phyloP scores from a whole-genome alignment of 2,329 filamentous ascomycete species.

The Aspergillus sp. region DNA sequence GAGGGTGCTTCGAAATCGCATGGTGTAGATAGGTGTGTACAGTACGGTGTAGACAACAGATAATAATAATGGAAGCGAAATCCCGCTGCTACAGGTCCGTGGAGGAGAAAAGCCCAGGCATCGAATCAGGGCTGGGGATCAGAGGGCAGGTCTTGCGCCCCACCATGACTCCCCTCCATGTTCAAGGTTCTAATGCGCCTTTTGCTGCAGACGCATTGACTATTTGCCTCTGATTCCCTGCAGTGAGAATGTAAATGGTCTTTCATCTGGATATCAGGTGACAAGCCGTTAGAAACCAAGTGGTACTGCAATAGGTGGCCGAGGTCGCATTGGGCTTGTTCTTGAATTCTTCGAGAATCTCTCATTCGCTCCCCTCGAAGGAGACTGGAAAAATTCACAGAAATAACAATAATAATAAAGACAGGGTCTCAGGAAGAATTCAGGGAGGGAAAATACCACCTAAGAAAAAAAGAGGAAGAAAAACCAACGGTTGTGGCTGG shows the following conservation, averaged over 20 bases:
- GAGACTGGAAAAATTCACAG: not conserved
- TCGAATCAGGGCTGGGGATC: not conserved
- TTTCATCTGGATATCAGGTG: not conserved
- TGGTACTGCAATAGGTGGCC: not conserved
- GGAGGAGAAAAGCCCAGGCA: not conserved
- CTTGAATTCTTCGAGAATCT: not conserved
- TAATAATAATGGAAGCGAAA: not conserved
- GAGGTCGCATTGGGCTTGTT: not conserved
- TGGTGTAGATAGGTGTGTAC: not conserved
- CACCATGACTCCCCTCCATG: slow-evolving; percentile 19
- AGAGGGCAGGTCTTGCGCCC: not conserved
- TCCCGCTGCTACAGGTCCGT: not conserved
- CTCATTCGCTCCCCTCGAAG: not conserved
- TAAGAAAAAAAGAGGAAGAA: not conserved
- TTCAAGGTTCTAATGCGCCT: slow-evolving; percentile 14
- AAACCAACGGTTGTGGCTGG: slow-evolving; percentile 17
- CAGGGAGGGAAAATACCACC: not conserved
- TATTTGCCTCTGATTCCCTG: slow-evolving; percentile 10
- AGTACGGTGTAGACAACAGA: no score
- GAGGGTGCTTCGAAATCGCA: not conserved
- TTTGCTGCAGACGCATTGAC: slow-evolving; percentile 22
- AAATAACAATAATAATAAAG: not conserved
- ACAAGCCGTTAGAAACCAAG: not conserved
- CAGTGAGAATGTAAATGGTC: slow-evolving; percentile 2
- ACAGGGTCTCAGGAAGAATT: not conserved